These are phyloP conservation scores for Paecilomyces variotii DNA, from an alignment of 2,329 filamentous ascomycete genomes.

Conservation along the genomic window DNA sequence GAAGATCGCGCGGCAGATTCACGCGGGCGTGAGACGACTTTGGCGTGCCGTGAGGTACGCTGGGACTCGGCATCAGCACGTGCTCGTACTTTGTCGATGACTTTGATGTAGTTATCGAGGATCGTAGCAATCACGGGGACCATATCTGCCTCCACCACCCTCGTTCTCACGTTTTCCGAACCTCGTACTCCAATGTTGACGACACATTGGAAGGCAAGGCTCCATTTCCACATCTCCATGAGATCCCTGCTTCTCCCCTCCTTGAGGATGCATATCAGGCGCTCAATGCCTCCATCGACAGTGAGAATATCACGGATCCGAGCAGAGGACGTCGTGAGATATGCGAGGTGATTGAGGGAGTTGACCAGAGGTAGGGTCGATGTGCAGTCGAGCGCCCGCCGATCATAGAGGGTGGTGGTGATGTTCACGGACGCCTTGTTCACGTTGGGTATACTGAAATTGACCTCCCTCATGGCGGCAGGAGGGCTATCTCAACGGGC, in stretches of 20 bases:
- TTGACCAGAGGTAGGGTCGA: constrained; percentile 97
- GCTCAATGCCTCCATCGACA: constrained; percentile 95
- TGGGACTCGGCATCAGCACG: constrained; percentile 75
- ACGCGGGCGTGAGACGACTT: constrained; percentile 18
- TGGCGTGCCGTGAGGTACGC: constrained; percentile 24
- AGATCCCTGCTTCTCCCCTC: constrained; percentile 93
- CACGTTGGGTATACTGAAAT: constrained; percentile 98
- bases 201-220: constrained; percentile 95
- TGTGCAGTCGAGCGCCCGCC: constrained; percentile 93
- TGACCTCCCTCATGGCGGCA: constrained; percentile 92
- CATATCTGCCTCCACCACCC: constrained; percentile 98
- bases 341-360: constrained; percentile 96
- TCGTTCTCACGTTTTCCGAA: constrained; percentile 85
- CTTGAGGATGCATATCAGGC: constrained; percentile 94
- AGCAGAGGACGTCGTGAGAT: constrained; percentile 94
- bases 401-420: constrained; percentile 95
- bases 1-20: constrained; percentile 23
- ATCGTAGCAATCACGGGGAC: constrained; percentile 98
- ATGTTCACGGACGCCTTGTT: constrained; percentile 99
- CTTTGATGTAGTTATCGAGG: constrained; percentile 95
- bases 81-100: constrained; percentile 84
- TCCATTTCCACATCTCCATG: constrained; percentile 99
- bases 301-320: constrained; percentile 96
- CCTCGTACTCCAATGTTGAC: constrained; percentile 97
- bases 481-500: constrained; percentile 3